Evolutionary conservation across 805 yeast species (phyloP).

Genomic region (Spathaspora sp.): DNA sequence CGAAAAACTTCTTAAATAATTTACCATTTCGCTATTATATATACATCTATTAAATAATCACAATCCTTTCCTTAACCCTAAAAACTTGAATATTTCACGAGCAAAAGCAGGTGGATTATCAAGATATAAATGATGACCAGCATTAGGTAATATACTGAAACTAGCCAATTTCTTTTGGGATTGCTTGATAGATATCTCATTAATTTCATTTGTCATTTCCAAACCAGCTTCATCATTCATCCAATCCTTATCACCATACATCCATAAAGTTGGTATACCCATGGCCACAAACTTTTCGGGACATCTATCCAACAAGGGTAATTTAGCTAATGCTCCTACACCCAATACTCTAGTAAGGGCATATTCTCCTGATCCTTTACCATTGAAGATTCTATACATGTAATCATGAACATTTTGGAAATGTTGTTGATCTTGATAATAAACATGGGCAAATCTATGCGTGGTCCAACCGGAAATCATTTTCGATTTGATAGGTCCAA

Average conservation of each 20-base stretch:
- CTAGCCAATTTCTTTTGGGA: constrained; percentile 25
- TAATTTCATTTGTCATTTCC: constrained; percentile 32
- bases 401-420: constrained; percentile 49
- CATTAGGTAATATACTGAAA: constrained; percentile 33
- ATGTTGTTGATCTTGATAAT: constrained; percentile 25
- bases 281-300: constrained; percentile 37
- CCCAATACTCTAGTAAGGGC: constrained; percentile 59
- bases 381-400: constrained; percentile 49
- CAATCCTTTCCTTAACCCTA: constrained; percentile 23
- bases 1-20: constrained; percentile 3
- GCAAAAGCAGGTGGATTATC: constrained; percentile 44
- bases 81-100: constrained; percentile 27
- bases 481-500: constrained; percentile 55
- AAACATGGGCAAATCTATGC: constrained; percentile 40
- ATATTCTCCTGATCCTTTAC: constrained; percentile 61
- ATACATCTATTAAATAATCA: neutral
- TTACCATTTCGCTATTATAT: neutral
- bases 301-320: constrained; percentile 54
- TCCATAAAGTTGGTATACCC: constrained; percentile 50
- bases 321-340: constrained; percentile 54
- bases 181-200: constrained; percentile 23
- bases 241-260: constrained; percentile 71
- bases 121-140: constrained; percentile 55
- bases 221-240: constrained; percentile 63
- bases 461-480: constrained; percentile 53